Evolutionary conservation across 345 rosid genomes (phyloP).

Genomic region (Pseudoturritis turrita): DNA sequence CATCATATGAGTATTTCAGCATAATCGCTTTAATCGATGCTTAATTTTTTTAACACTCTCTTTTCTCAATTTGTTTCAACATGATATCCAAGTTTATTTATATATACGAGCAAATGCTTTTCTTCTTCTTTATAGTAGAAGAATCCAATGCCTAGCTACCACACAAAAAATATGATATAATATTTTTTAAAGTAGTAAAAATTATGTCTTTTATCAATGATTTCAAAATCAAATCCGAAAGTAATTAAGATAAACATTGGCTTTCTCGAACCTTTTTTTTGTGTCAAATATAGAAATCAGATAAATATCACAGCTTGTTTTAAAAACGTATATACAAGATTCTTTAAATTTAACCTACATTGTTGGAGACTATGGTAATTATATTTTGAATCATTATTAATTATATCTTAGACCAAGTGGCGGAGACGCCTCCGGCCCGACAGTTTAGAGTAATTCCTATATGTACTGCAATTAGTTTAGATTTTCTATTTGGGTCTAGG

Average conservation of each 20-base stretch:
- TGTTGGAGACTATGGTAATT: too few species aligned
- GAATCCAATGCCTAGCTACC: slow-evolving; percentile 14
- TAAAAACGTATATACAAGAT: neutral
- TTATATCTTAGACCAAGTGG: too few species aligned
- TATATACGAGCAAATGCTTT: neutral
- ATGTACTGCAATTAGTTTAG: too few species aligned
- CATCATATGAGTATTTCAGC: neutral
- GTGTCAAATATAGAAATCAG: neutral
- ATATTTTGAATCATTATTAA: too few species aligned
- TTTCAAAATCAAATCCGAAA: neutral
- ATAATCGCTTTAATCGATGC: neutral
- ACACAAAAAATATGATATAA: neutral
- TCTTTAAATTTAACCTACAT: too few species aligned
- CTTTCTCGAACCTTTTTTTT: too few species aligned
- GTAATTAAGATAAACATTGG: neutral
- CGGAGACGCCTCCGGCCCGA: too few species aligned
- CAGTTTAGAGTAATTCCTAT: too few species aligned
- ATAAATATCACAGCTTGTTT: neutral
- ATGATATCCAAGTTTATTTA: neutral
- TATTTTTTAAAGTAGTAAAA: neutral
- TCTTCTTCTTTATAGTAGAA: neutral
- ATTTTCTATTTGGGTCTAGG: too few species aligned
- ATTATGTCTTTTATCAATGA: neutral
- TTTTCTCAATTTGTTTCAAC: neutral
- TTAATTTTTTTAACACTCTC: neutral